Base-by-base conservation (phyloP, 148 eudicot species). In the Camellia granthamiana region DNA sequence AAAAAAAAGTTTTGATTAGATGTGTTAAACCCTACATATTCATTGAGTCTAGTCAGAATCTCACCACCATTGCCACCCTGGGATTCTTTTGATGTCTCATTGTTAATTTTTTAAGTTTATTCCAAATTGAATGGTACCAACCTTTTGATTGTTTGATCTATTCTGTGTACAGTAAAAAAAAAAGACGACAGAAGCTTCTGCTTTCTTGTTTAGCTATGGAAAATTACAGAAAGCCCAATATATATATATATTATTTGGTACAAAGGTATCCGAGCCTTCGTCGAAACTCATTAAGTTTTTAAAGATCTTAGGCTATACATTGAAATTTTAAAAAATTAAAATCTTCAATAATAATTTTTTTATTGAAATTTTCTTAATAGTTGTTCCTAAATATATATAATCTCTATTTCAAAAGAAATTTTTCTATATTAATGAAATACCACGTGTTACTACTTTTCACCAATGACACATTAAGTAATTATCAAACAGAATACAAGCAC, bases 11-110 rank as follows among this genome's bases (percentile, higher is more conserved):
- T 41, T 30, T 30, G 38, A 60, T 54, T 58, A 1, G 75, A 78
- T 66, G 69, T 69, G 58, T 80, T 80, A 59, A 82, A 81, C 70
- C 79, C 76, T 66, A 56, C 77, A 72, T 80, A 79, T 85, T 85
- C 87, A 87, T 81, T 86, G 90, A 81, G 86, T 76, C 85, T 86
- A 71, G 90, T 86, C 88, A 87, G 85, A 87, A 84, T 86, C 78
- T 80, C 81, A 78, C 78, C 79, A 49, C 84, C 72, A 63, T 54
- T 87, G 88, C 91, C 89, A 85, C 91, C 88, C 90, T 91, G 90
- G 93, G 87, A 88, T 83, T 68, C 85, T 83, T 85, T 84, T 79
- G 44, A 69, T 74, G 66, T 30, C 38, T 75, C 15, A 44, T 74
- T 43, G 46, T 69, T 62, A 12, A 58, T 23, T 21, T 19, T 23